A percentile compares a stretch with the other conserved stretches of the same genome.
Evolutionary conservation across 1,139 yeast genomes (phyloP).

Genomic region (Geotrichum phurueaensis): DNA sequence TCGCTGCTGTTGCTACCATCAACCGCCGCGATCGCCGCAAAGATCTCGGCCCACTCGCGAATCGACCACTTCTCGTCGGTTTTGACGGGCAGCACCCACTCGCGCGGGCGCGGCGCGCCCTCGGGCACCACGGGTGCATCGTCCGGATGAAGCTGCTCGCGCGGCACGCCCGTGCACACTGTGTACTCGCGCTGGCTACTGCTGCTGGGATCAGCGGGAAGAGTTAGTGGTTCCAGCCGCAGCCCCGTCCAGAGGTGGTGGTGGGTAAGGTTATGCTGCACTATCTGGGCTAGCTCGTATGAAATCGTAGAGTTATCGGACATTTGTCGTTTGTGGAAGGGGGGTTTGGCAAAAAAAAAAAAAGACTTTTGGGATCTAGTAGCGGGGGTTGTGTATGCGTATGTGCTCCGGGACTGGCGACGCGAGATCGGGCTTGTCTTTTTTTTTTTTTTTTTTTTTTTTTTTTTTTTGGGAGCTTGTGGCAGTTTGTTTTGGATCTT

Average conservation of each 20-base stretch:
- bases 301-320: background rate
- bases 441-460: too few species aligned
- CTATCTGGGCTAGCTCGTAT: slow-evolving; percentile 8
- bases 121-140: slow-evolving; percentile 2
- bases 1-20: background rate
- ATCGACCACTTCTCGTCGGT: slow-evolving; percentile 30
- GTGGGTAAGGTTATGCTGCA: slow-evolving; percentile 11
- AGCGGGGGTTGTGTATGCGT: too few species aligned
- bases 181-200: background rate
- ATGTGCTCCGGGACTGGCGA: too few species aligned
- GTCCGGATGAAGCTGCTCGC: slow-evolving; percentile 16
- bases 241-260: slow-evolving; percentile 15
- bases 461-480: too few species aligned
- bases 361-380: too few species aligned
- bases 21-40: slow-evolving; percentile 24
- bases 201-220: background rate
- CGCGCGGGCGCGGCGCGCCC: background rate
- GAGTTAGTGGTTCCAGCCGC: background rate
- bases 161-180: slow-evolving; percentile 15
- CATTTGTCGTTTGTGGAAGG: too few species aligned
- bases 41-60: slow-evolving; percentile 32
- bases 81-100: slow-evolving; percentile 16
- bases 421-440: too few species aligned
- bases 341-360: too few species aligned
- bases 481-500: too few species aligned